Evolutionary conservation across 148 eudicot species (phyloP), one percentile per base, ranked within the genome.

Genomic region (Diospyros lotus): DNA sequence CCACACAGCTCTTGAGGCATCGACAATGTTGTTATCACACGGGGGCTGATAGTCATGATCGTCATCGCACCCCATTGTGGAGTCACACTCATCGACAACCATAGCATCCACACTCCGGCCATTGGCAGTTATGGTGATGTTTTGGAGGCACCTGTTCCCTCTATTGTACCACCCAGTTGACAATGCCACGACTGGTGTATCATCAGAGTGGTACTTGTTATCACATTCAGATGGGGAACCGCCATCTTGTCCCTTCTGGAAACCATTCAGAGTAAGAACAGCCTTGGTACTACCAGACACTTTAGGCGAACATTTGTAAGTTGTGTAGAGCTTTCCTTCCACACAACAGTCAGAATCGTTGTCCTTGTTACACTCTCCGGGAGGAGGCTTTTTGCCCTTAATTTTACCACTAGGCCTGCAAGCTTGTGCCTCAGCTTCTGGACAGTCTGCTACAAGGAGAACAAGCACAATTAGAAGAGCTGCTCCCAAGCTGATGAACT

Each of bases 1-100:
- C 89, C 89, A 86, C 10, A 86, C 86, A 46, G 78, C 83, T 71
- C 12, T 72, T 6, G 83, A 81, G 5, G 63, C 87, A 71, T 77
- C 83, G 60, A 86, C 85, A 28, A 81, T 73, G 68, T 86, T 86
- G 44, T 83, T 72, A 58, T 39, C 15, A 59, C 75, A 72, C 44
- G 75, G 8, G 43, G 28, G 28, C 28, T 28, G 28, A 28, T 28
- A 28, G 28, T 28, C 28, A 28, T 28, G 28, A 28, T 28, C 54
- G 7, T 2, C 13, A 45, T 72, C 75, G 28, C 75, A 72, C 1
- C 55, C 66, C 14, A n/a, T 4, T 28, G 28, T 28, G 28, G 28
- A 28, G 28, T 28, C 28, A 28, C 28, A 28, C 28, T 28, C 28
- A 28, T 58, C 66, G 3, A 72, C 75, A 6, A 59, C 75, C 65